Evolutionary conservation across 768 basidiomycete genomes (phyloP).

Genomic region (Trametes gibbosa): DNA sequence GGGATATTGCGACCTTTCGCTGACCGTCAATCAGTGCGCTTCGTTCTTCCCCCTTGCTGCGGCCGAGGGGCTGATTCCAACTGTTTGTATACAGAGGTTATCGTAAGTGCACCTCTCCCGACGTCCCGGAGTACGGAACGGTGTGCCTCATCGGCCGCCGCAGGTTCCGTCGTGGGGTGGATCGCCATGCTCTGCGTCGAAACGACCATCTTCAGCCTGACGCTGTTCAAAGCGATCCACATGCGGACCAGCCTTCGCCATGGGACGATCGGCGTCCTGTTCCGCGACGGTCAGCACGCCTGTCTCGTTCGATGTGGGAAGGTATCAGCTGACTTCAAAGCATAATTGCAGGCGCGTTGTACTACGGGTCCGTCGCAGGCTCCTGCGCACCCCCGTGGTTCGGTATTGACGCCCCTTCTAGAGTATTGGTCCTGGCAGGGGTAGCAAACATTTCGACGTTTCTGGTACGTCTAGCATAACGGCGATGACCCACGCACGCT

Average conservation of each 20-base stretch:
- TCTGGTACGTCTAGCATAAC: not conserved
- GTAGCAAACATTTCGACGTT: not conserved
- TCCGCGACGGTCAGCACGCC: slow-evolving; percentile 1
- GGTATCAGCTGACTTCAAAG: too few relatives aligned
- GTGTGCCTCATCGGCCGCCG: not conserved
- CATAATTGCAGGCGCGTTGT: slow-evolving; percentile 1
- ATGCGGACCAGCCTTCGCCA: not conserved
- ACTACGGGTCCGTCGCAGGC: not conserved
- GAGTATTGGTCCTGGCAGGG: not conserved
- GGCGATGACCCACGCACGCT: too few relatives aligned
- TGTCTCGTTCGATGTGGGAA: too few relatives aligned
- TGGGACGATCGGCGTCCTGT: not conserved
- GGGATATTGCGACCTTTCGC: not conserved
- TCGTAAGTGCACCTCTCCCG: not conserved
- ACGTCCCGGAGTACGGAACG: not conserved
- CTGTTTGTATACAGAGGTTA: not conserved
- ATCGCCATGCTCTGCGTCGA: not conserved
- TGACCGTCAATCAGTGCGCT: not conserved
- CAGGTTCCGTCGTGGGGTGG: not conserved
- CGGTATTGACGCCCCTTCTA: not conserved
- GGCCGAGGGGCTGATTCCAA: not conserved
- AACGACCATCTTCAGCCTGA: not conserved
- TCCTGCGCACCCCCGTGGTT: too few relatives aligned
- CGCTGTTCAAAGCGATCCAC: not conserved
- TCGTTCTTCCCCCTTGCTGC: too few relatives aligned